Conservation (phyloP, 1,284 basidiomycete genomes). For the Leccinum solheimii region DNA sequence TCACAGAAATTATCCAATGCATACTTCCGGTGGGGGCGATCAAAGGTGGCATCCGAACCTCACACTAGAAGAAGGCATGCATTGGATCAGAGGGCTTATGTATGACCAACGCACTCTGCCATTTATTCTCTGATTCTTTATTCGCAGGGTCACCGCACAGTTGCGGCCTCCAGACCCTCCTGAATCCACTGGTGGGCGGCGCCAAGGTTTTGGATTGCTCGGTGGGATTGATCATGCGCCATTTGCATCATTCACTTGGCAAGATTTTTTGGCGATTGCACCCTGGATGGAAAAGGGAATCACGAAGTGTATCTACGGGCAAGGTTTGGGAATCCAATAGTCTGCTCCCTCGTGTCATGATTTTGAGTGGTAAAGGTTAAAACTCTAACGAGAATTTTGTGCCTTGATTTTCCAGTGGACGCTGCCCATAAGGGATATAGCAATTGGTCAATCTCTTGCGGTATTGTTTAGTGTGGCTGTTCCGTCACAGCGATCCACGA, state of each 20-base stretch:
- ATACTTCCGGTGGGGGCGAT: constrained; percentile 67
- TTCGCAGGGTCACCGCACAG: constrained; percentile 62
- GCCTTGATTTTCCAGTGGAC: constrained; percentile 8
- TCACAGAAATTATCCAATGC: constrained; percentile 68
- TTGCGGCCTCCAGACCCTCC: constrained; percentile 49
- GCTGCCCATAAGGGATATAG: constrained; percentile 1
- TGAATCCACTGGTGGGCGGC: constrained; percentile 36
- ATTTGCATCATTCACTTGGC: constrained; percentile 68
- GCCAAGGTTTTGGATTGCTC: constrained; percentile 54
- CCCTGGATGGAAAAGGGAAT: constrained; percentile 73
- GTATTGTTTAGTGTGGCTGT: constrained; percentile 23
- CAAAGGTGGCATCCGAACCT: constrained; percentile 60
- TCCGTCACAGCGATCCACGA: constrained; percentile 5
- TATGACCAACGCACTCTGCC: constrained; percentile 34
- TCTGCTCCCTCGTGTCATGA: constrained; percentile 1
- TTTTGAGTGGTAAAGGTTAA: neutral
- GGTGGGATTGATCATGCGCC: constrained; percentile 51
- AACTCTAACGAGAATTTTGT: constrained; percentile 7
- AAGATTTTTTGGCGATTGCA: constrained; percentile 67
- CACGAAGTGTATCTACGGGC: constrained; percentile 63
- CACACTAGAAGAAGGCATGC: constrained; percentile 57
- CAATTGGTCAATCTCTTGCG: constrained; percentile 1
- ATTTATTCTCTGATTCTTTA: constrained; percentile 4
- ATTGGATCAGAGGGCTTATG: constrained; percentile 76
- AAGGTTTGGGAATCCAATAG: constrained; percentile 60